phyloP scores from a whole-genome alignment of 2,329 filamentous ascomycete species.

The Sporothrix brunneoviolacea region DNA sequence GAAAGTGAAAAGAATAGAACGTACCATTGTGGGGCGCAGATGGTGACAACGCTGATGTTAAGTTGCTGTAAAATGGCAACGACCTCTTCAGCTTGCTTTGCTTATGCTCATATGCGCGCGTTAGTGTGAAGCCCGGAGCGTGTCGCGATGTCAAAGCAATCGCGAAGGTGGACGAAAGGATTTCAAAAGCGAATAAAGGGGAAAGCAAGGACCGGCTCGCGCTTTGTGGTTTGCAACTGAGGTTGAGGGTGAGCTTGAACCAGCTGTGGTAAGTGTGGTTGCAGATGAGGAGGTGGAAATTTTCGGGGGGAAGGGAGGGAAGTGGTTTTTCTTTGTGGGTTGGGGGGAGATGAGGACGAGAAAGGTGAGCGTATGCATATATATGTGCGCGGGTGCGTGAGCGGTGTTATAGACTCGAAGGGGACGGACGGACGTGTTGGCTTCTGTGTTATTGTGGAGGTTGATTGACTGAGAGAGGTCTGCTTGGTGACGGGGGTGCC shows the following conservation, averaged over 20 bases:
- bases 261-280: neutral
- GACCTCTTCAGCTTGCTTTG: neutral
- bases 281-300: neutral
- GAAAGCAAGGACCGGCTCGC: neutral
- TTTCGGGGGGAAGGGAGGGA: neutral
- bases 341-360: neutral
- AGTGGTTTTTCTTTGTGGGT: conserved; percentile 2
- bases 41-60: neutral
- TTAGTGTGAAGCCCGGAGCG: neutral
- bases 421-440: conserved; percentile 8
- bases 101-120: neutral
- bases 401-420: conserved; percentile 9
- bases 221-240: neutral
- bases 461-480: conserved; percentile 5
- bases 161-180: neutral
- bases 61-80: neutral
- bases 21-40: conserved; percentile 8
- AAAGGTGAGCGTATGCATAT: neutral
- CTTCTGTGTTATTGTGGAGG: conserved; percentile 15
- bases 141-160: neutral
- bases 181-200: neutral
- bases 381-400: conserved; percentile 2
- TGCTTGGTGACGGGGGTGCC: conserved; percentile 10
- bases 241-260: neutral
- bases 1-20: neutral